A percentile compares a stretch with the other conserved stretches of the same genome.
Conservation (phyloP, 208 protist genomes). For the Leptomonas seymouri region DNA sequence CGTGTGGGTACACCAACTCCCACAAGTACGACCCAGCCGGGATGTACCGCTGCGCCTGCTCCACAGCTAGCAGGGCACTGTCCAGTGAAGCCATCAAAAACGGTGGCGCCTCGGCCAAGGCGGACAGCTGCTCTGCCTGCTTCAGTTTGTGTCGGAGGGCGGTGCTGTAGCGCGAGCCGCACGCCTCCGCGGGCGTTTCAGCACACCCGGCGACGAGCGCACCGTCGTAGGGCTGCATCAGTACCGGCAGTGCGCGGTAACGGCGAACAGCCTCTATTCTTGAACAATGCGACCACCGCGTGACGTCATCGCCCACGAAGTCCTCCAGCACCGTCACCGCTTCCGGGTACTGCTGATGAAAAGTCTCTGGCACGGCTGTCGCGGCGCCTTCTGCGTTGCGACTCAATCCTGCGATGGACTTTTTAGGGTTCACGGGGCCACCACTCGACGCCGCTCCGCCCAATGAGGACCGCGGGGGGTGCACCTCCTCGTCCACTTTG, state of each 20-base stretch:
- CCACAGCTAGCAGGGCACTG: slow-evolving; percentile 71
- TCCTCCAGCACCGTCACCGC: slow-evolving; percentile 65
- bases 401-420: not conserved
- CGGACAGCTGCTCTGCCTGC: slow-evolving; percentile 66
- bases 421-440: not conserved
- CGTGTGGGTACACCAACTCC: slow-evolving; percentile 90
- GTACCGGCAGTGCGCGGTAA: slow-evolving; percentile 66
- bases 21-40: slow-evolving; percentile 75
- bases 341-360: slow-evolving; percentile 78
- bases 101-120: slow-evolving; percentile 66
- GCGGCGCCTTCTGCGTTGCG: slow-evolving; percentile 15
- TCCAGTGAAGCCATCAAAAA: slow-evolving; percentile 93
- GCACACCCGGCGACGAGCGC: slow-evolving; percentile 61
- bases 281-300: slow-evolving; percentile 38
- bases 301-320: slow-evolving; percentile 45
- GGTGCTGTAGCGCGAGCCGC: slow-evolving; percentile 82
- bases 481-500: slow-evolving; percentile 41
- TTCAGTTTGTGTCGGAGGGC: slow-evolving; percentile 73
- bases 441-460: not conserved
- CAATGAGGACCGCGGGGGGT: slow-evolving; percentile 15
- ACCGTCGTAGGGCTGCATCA: slow-evolving; percentile 83
- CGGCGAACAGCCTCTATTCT: slow-evolving; percentile 41
- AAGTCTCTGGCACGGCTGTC: slow-evolving; percentile 26
- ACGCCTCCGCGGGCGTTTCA: slow-evolving; percentile 69
- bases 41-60: slow-evolving; percentile 60